phyloP scores from a whole-genome alignment of 768 basidiomycete species.

The Leccinum boreale region DNA sequence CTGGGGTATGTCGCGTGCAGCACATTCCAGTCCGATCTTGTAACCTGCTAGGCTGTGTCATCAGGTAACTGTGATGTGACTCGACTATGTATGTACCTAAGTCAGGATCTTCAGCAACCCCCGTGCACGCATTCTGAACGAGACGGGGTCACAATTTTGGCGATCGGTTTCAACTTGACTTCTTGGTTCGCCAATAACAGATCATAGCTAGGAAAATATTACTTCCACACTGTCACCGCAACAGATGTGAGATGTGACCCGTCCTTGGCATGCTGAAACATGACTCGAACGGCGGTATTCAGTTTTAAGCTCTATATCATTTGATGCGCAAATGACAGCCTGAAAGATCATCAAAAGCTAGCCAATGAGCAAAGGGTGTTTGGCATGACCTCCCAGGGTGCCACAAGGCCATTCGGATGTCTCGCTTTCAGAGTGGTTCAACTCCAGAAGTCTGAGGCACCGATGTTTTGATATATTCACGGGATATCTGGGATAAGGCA shows the following conservation, averaged over 20 bases:
- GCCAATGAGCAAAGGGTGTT: not conserved
- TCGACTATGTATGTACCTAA: not conserved
- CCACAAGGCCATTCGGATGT: not conserved
- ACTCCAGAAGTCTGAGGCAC: not conserved
- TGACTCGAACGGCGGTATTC: not conserved
- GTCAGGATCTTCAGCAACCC: not conserved
- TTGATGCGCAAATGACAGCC: not conserved
- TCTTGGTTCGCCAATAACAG: not conserved
- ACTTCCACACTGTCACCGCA: not conserved
- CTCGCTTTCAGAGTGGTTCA: not conserved
- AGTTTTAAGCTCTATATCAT: not conserved
- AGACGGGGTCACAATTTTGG: not conserved
- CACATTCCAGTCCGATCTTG: conserved; percentile 2
- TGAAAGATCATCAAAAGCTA: not conserved
- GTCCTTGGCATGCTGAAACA: not conserved
- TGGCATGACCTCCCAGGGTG: not conserved
- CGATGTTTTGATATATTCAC: not conserved
- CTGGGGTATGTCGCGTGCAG: not conserved
- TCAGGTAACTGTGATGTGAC: not conserved
- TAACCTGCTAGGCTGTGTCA: not conserved
- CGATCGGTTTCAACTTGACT: conserved; percentile 10
- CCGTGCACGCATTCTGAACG: not conserved
- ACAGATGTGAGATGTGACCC: not conserved
- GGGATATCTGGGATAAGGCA: not conserved
- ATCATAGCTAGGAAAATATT: not conserved